A percentile compares a stretch with the other conserved stretches of the same genome.
Conservation (phyloP, 257 asterid species). For the Fraxinus americana region DNA sequence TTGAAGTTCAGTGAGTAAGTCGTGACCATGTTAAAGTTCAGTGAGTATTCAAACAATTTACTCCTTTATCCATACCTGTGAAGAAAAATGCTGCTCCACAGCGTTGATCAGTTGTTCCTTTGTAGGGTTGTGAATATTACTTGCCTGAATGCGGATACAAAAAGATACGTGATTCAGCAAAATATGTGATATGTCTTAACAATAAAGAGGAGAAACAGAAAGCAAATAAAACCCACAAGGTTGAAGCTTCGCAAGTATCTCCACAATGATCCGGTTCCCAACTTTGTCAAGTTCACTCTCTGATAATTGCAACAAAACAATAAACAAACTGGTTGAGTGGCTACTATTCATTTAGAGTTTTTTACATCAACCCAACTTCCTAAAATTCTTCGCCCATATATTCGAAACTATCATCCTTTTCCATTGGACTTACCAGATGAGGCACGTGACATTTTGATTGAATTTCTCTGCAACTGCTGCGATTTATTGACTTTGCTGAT, state of each 20-base stretch:
- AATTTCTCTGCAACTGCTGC: constrained; percentile 50
- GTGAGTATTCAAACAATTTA: too few relatives aligned
- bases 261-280: constrained; percentile 82
- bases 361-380: not conserved
- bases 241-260: constrained; percentile 80
- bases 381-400: not conserved
- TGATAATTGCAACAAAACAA: constrained; percentile 31
- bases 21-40: too few relatives aligned
- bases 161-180: constrained; percentile 2
- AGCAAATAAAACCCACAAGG: constrained; percentile 48
- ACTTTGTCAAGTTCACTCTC: constrained; percentile 68
- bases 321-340: not conserved
- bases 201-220: not conserved
- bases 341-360: not conserved
- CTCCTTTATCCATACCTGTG: constrained; percentile 58
- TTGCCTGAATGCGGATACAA: constrained; percentile 45
- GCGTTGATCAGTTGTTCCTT: constrained; percentile 65
- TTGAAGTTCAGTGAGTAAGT: too few relatives aligned
- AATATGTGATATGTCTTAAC: not conserved
- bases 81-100: constrained; percentile 74
- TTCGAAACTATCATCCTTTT: not conserved
- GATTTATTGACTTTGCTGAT: constrained; percentile 56
- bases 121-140: constrained; percentile 57
- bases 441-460: constrained; percentile 44
- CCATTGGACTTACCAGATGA: constrained; percentile 46